A percentile compares a stretch with the other conserved stretches of the same genome.
Evolutionary conservation across 2,329 filamentous ascomycete genomes (phyloP).

Genomic region (Clonostachys solani): DNA sequence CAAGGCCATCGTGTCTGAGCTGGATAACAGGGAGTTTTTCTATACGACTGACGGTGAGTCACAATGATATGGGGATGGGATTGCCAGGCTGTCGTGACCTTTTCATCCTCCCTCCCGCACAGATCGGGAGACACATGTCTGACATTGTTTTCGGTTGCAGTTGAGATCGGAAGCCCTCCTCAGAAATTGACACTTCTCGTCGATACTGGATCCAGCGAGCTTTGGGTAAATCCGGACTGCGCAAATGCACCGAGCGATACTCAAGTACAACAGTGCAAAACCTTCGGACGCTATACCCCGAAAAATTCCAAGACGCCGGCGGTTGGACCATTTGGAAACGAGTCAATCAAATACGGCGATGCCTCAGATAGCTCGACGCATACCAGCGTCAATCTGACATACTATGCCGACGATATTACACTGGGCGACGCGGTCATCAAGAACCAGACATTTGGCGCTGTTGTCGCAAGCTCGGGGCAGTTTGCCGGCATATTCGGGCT

Average conservation of each 20-base stretch:
- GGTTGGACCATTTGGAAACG: slow-evolving; percentile 25
- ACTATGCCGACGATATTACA: slow-evolving; percentile 39
- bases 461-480: slow-evolving; percentile 36
- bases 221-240: slow-evolving; percentile 52
- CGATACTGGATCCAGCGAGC: slow-evolving; percentile 48
- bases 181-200: slow-evolving; percentile 41
- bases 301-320: slow-evolving; percentile 30
- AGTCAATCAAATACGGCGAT: slow-evolving; percentile 34
- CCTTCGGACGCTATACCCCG: slow-evolving; percentile 39
- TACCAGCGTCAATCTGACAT: slow-evolving; percentile 35
- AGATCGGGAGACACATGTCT: not conserved
- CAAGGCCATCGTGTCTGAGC: slow-evolving; percentile 17
- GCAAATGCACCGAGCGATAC: slow-evolving; percentile 23
- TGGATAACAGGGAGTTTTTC: slow-evolving; percentile 30
- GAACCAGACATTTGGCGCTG: slow-evolving; percentile 47
- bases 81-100: too few species aligned
- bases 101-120: too few species aligned
- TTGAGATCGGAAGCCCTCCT: slow-evolving; percentile 33
- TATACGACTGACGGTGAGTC: slow-evolving; percentile 30
- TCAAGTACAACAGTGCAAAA: slow-evolving; percentile 28
- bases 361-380: slow-evolving; percentile 22
- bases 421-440: slow-evolving; percentile 35
- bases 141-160: slow-evolving; percentile 14
- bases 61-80: too few species aligned
- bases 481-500: slow-evolving; percentile 48